Evolutionary conservation across 2,329 filamentous ascomycete genomes (phyloP), one percentile per base, ranked within the genome.

Genomic region (Nigrospora sphaerica): DNA sequence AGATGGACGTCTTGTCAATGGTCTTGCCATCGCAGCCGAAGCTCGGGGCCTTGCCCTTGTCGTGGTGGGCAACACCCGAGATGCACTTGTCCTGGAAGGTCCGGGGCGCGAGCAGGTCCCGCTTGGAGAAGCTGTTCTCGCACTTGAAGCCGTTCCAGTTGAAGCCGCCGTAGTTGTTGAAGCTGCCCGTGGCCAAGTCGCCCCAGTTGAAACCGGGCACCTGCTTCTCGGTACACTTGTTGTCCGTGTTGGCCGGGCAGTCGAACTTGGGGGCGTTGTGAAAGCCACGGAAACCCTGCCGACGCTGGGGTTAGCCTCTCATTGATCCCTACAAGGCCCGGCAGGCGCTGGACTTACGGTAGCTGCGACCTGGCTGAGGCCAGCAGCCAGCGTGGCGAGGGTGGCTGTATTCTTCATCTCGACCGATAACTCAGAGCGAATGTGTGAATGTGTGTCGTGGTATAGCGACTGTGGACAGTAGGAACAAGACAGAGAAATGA

Each of bases 71-170:
- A 41, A 67, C 67, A 52, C 80, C 82, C 54, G 72, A 70, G 57
- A 88, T 83, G 62, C 74, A 75, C 72, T 85, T 85, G 58, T 69
- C 67, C 56, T 72, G 67, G 56, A 76, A 68, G 32, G 65, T 71
- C 55, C 79, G 68, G 62, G 76, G 73, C 49, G 67, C 66, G 43
- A 80, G 64, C 47, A 62, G 64, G 63, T 82, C 78, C 54, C 81
- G 78, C 73, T 82, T 83, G 58, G 62, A 58, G 55, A 63, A 66
- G 57, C 74, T 75, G 61, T 79, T 74, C 56, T 75, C 69, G 71
- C 87, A 95, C 44, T 70, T 71, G 71, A 84, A 93, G 57, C 86
- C 87, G 41, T 70, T 77, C 73, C 90, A 92, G 51, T 75, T 69
- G 66, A 92, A 88, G 60, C 81, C 86, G 44, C 79, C 80, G 65